phyloP scores from a whole-genome alignment of 257 asterid species.

The Mentha longifolia region DNA sequence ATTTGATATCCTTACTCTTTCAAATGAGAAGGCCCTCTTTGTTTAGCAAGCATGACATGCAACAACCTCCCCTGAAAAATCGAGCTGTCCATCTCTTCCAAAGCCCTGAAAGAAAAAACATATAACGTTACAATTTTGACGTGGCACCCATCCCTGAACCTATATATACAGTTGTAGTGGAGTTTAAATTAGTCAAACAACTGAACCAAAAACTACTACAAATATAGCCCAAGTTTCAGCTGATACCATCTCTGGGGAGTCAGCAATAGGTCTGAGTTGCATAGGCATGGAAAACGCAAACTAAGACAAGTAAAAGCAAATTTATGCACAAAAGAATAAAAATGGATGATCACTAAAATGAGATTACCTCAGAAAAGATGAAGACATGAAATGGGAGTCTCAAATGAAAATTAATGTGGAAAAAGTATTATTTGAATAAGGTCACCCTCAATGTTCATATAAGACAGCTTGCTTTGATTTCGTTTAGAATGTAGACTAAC shows the following conservation, averaged over 20 bases:
- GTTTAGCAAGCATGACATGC: slow-evolving; percentile 91
- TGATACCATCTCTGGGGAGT: not conserved
- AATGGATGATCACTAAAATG: not conserved
- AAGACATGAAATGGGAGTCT: slow-evolving; percentile 14
- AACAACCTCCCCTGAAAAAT: slow-evolving; percentile 91
- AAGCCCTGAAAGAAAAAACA: slow-evolving; percentile 59
- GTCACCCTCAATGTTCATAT: not conserved
- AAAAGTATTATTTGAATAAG: slow-evolving; percentile 7
- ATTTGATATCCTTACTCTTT: slow-evolving; percentile 46
- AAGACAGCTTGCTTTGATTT: not conserved
- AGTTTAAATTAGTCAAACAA: slow-evolving; percentile 1
- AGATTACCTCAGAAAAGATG: slow-evolving; percentile 13
- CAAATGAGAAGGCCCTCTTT: slow-evolving; percentile 46
- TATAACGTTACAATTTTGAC: slow-evolving; percentile 9
- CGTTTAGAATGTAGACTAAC: slow-evolving; percentile 9
- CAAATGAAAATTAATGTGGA: slow-evolving; percentile 12
- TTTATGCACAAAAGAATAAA: slow-evolving; percentile 7
- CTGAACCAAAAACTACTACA: slow-evolving; percentile 5
- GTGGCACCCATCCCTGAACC: not conserved
- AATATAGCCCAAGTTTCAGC: slow-evolving; percentile 10
- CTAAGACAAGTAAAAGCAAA: slow-evolving; percentile 10
- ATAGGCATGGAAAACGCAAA: slow-evolving; percentile 2
- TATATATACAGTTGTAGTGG: not conserved
- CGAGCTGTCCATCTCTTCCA: slow-evolving; percentile 76
- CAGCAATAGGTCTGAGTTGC: not conserved